Base-by-base conservation (phyloP, 768 basidiomycete species). In the Pholiota conissans region DNA sequence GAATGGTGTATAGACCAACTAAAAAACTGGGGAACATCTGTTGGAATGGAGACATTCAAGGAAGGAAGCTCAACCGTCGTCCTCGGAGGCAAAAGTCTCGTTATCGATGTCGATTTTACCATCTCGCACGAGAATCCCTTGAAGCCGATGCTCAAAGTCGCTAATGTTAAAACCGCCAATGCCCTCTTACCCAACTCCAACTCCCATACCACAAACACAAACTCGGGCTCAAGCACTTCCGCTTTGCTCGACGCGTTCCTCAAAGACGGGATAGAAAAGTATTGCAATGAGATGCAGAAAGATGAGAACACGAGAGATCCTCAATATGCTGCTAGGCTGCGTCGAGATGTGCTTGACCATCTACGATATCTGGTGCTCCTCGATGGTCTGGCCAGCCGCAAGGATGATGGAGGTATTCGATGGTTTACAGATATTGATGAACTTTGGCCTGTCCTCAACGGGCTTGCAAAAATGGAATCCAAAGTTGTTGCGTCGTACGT, bases 71-170 rank as follows among this genome's bases (percentile, higher is more conserved):
- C 63, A 37, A 85, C 80, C 0, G 73, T 90, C 35, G 79, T 87
- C 18, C 79, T 91, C 34, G 91, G 85, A 3, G 91, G 91, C 1
- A 90, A 90, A 68, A 84, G 91, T n/a, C 74, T 93, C 9, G 90
- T 92, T 30, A 73, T 92, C 53, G 91, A 93, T 67, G 78, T 91
- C 57, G 86, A 90, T 62, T 81, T 93, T 60, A 65, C 74, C 13
- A 69, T 86, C 56, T 73, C 81, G 58, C 73, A 69, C 22, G 66
- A 67, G 10, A 67, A 79, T 45, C 67, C 74, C 0, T 60, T 65
- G 14, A 66, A 66, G 18, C 78, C 82, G 3, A 68, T 58, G 11
- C 64, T 86, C 24, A 71, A 69, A 20, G 79, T 86, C 22, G 78
- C 80, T 0, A 80, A 75, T 37, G 82, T 90, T 62, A 92, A 90